Evolutionary conservation across 192 early-diverging fungal genomes (phyloP).

Genomic region (Entophlyctis luteolus): DNA sequence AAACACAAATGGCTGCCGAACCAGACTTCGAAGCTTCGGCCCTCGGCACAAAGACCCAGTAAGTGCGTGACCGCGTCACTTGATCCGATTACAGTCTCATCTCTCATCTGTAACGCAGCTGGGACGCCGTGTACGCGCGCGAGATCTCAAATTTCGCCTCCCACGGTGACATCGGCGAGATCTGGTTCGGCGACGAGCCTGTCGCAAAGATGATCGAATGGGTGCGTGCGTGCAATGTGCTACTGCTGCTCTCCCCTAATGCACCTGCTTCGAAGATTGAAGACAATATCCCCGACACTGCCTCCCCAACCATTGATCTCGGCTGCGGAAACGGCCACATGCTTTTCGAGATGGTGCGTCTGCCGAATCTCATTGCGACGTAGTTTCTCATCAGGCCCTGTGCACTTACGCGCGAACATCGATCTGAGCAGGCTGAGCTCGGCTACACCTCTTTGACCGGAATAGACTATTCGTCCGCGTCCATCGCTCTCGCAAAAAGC

Average conservation of each 20-base stretch:
- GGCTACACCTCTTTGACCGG: conserved; percentile 72
- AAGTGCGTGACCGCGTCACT: neutral
- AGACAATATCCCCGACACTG: conserved; percentile 27
- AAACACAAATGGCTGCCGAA: neutral
- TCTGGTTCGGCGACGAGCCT: conserved; percentile 86
- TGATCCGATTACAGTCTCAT: neutral
- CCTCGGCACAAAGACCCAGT: neutral
- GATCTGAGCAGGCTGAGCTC: conserved; percentile 30
- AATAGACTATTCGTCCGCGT: conserved; percentile 79
- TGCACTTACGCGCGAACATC: neutral
- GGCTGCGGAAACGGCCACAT: conserved; percentile 93
- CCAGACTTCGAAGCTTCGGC: neutral
- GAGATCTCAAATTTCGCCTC: conserved; percentile 79
- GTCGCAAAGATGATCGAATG: conserved; percentile 86
- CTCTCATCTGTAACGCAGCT: too few species aligned
- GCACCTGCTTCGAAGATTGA: conserved; percentile 17
- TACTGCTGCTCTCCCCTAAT: neutral
- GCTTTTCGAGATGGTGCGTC: conserved; percentile 68
- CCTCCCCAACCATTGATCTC: conserved; percentile 68
- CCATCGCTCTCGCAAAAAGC: conserved; percentile 66
- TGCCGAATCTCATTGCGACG: too few species aligned
- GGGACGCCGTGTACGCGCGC: conserved; percentile 77
- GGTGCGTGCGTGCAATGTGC: conserved; percentile 45
- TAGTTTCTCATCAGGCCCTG: too few species aligned
- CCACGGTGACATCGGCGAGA: conserved; percentile 84